Conservation (phyloP, 257 asterid genomes). For the Echites panduratus region DNA sequence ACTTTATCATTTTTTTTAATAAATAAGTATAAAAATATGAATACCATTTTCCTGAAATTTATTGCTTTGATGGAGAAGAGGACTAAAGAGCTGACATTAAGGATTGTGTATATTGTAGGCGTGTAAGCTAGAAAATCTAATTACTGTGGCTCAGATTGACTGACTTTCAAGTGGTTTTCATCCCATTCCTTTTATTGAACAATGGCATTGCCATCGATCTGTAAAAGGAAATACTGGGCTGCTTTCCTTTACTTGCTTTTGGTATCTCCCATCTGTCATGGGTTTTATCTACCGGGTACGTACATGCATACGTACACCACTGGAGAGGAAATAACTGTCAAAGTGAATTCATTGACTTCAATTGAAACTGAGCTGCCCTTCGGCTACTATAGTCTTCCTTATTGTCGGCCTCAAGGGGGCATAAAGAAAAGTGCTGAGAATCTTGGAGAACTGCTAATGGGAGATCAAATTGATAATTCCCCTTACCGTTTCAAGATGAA, state of each 20-base stretch:
- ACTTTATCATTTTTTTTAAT: neutral
- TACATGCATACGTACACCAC: constrained; percentile 64
- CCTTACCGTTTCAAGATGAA: constrained; percentile 70
- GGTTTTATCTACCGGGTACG: constrained; percentile 79
- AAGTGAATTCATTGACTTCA: constrained; percentile 79
- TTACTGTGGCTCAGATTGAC: constrained; percentile 26
- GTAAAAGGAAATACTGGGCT: constrained; percentile 43
- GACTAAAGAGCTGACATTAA: neutral
- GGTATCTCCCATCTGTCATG: constrained; percentile 44
- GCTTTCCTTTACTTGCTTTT: constrained; percentile 41
- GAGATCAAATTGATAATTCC: constrained; percentile 78
- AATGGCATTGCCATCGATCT: constrained; percentile 55
- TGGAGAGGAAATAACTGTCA: constrained; percentile 44
- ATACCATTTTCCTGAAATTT: neutral
- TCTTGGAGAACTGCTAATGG: constrained; percentile 78
- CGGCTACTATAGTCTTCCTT: constrained; percentile 72
- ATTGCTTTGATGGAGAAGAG: neutral
- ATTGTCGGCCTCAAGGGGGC: constrained; percentile 55
- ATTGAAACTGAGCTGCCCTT: constrained; percentile 79
- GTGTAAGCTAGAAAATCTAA: constrained; percentile 15
- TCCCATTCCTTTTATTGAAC: constrained; percentile 34
- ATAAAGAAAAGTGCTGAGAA: constrained; percentile 77
- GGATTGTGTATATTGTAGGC: constrained; percentile 11
- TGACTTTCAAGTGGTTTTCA: constrained; percentile 23
- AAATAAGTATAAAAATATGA: neutral